Conservation (phyloP, 306 rosid genomes). For the Pueraria montana region DNA sequence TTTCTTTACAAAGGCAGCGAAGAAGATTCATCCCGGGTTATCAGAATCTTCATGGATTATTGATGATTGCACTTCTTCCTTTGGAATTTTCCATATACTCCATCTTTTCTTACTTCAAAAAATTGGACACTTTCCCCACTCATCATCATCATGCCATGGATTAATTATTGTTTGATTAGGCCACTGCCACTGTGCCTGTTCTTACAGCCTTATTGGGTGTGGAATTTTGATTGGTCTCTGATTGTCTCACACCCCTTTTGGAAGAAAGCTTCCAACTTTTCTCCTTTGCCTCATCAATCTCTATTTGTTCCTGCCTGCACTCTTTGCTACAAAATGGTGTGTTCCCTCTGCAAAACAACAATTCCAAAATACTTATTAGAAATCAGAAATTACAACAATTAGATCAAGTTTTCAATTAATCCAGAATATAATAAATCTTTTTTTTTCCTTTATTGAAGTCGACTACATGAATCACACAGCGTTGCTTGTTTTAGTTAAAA, state of each 20-base stretch:
- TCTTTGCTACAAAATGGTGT: slow-evolving; percentile 98
- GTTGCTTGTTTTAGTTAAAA: not conserved
- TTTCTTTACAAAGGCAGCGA: slow-evolving; percentile 44
- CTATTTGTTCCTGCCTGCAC: slow-evolving; percentile 89
- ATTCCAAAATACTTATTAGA: slow-evolving; percentile 39
- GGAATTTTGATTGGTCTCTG: slow-evolving; percentile 67
- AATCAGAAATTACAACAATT: slow-evolving; percentile 40
- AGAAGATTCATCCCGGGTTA: slow-evolving; percentile 51
- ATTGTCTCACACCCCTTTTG: slow-evolving; percentile 62
- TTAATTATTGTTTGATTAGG: slow-evolving; percentile 52
- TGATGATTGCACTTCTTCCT: slow-evolving; percentile 18
- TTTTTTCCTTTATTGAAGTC: too few species aligned
- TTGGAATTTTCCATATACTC: slow-evolving; percentile 16
- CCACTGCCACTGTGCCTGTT: slow-evolving; percentile 80
- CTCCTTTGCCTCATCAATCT: slow-evolving; percentile 77
- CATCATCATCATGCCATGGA: slow-evolving; percentile 6
- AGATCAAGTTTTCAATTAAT: not conserved
- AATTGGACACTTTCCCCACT: slow-evolving; percentile 35
- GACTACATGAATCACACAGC: too few species aligned
- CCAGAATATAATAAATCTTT: not conserved
- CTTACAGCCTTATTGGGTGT: slow-evolving; percentile 61
- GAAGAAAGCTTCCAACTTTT: slow-evolving; percentile 73
- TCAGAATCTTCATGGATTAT: slow-evolving; percentile 52
- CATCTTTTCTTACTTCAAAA: slow-evolving; percentile 11
- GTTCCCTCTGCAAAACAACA: slow-evolving; percentile 75